Evolutionary conservation across 2,329 filamentous ascomycete genomes (phyloP).

Genomic region (Phyllosticta paracitricarpa): DNA sequence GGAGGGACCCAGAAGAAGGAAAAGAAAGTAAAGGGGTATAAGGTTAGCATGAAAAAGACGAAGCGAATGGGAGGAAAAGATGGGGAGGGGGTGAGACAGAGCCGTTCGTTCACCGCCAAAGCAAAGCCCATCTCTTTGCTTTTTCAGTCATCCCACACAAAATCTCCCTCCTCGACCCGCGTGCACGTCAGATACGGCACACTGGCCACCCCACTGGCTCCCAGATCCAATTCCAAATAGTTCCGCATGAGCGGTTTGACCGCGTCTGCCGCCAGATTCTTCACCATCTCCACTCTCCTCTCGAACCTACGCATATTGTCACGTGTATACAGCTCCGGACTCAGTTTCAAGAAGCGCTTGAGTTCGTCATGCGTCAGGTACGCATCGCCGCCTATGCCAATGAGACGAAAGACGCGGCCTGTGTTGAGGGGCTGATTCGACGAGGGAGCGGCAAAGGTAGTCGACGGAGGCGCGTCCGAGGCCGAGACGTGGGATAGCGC

Average conservation of each 20-base stretch:
- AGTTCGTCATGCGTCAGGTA: constrained; percentile 81
- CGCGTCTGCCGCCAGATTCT: constrained; percentile 68
- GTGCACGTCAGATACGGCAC: constrained; percentile 58
- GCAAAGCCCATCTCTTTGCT: background rate
- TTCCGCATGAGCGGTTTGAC: constrained; percentile 82
- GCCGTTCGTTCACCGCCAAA: background rate
- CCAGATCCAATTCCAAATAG: constrained; percentile 57
- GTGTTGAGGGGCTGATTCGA: constrained; percentile 33
- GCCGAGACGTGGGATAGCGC: constrained; percentile 18
- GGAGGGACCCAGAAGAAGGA: background rate
- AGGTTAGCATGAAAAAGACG: background rate
- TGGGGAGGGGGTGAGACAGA: background rate
- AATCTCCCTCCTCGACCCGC: constrained; percentile 50
- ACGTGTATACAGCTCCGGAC: constrained; percentile 70
- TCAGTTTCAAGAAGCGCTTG: constrained; percentile 79
- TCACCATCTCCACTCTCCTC: constrained; percentile 78
- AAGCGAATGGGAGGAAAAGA: background rate
- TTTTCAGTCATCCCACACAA: constrained; percentile 47
- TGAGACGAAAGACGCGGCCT: constrained; percentile 66
- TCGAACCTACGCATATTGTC: constrained; percentile 84
- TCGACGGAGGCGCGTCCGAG: constrained; percentile 11
- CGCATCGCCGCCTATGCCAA: constrained; percentile 53
- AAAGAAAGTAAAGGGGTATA: background rate
- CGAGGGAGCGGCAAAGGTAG: constrained; percentile 21
- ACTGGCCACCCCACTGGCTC: background rate